Percentiles rank a stretch among this genome's conserved stretches.
Conservation (phyloP, 1,139 yeast genomes). For the Lodderomyces beijingensis region DNA sequence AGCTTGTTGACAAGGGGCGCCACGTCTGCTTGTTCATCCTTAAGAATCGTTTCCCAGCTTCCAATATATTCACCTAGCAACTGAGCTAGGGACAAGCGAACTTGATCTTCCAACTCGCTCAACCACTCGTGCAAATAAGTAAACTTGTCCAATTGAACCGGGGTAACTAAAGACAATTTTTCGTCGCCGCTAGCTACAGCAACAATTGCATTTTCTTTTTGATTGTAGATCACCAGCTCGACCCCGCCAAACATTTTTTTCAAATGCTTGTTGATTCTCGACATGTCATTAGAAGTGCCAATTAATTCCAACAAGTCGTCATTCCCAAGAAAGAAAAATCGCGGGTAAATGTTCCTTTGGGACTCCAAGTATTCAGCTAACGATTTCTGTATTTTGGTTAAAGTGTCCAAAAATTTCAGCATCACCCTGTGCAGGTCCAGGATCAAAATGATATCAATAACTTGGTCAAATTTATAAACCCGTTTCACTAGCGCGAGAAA, state of each 20-base stretch:
- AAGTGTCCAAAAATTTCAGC: slow-evolving; percentile 51
- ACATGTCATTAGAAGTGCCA: slow-evolving; percentile 56
- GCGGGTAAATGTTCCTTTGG: slow-evolving; percentile 72
- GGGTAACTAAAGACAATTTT: slow-evolving; percentile 35
- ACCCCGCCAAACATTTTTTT: slow-evolving; percentile 74
- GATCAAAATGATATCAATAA: slow-evolving; percentile 55
- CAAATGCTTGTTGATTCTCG: slow-evolving; percentile 55
- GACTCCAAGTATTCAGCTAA: slow-evolving; percentile 75
- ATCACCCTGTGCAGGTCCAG: slow-evolving; percentile 48
- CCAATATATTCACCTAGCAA: slow-evolving; percentile 13
- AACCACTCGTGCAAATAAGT: slow-evolving; percentile 64
- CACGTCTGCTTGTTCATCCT: slow-evolving; percentile 1
- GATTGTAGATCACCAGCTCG: too few relatives aligned
- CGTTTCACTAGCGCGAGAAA: slow-evolving; percentile 49
- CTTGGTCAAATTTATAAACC: slow-evolving; percentile 47
- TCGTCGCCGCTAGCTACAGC: slow-evolving; percentile 78
- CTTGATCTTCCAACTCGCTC: slow-evolving; percentile 49
- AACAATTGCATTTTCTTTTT: too few relatives aligned
- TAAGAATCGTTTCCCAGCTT: slow-evolving; percentile 12
- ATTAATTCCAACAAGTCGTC: slow-evolving; percentile 83
- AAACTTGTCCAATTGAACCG: slow-evolving; percentile 41
- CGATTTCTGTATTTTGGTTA: slow-evolving; percentile 59
- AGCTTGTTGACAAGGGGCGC: too few relatives aligned
- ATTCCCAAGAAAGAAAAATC: slow-evolving; percentile 87
- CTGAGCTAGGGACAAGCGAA: slow-evolving; percentile 45